Base-by-base conservation (phyloP, 2,329 filamentous ascomycete species). In the Apiospora arundinis region DNA sequence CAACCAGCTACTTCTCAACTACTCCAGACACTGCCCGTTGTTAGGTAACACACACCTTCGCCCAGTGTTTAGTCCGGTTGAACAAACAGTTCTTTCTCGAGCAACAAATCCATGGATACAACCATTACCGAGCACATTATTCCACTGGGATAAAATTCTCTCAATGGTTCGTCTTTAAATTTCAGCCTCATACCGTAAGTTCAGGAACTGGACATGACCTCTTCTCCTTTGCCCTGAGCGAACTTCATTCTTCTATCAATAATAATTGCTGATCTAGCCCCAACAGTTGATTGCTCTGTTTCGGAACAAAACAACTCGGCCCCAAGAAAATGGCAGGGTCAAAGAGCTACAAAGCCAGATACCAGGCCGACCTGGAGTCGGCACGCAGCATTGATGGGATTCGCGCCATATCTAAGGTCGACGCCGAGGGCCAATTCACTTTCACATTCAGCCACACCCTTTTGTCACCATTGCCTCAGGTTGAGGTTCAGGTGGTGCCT, bases 341-440 rank as follows among this genome's bases (percentile, higher is more conserved):
- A 28, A 66, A 40, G n/a, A n/a, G 49, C 28, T 49, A 42, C 37
- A 73, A 68, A 6, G 52, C 42, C 25, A 75, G 74, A 6, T 75
- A 79, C 42, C 73, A 73, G 45, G 73, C 73, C 48, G 79, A 80
- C 67, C 70, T 79, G 21, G 69, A 72, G 42, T 72, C 68, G 28
- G 77, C 75, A 28, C 37, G 70, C 6, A 70, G 75, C 28, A 71
- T 76, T 18, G 46, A 72, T 1, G 69, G 77, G 25, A 71, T 96
- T 67, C 82, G 82, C 67, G 78, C 85, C 45, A 82, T 97, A 32
- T 82, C 82, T 45, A 83, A 84, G 46, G 92, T 92, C 21, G 89
- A 91, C 6, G 91, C 92, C 44, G 92, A 95, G 79, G 93, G 92
- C 68, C 90, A 93, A 71, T 85, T 97, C 71, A 86, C 86, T 18